These are phyloP conservation scores for Protomyces inouyei DNA, from an alignment of 1,139 yeast genomes.

Conservation along the genomic window DNA sequence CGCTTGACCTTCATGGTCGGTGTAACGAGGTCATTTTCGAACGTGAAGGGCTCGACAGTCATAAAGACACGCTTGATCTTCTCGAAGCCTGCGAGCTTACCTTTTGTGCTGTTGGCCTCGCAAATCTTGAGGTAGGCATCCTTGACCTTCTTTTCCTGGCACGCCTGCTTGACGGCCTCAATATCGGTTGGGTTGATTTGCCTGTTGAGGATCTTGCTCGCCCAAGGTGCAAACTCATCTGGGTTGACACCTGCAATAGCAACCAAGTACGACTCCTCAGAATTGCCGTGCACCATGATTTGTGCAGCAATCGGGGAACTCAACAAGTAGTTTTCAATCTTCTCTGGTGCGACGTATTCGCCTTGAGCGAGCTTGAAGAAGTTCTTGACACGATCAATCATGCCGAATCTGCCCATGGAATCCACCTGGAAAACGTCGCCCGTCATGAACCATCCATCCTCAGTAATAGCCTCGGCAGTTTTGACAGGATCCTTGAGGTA, in stretches of 20 bases:
- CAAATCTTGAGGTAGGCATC: conserved; percentile 38
- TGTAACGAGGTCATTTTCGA: conserved; percentile 61
- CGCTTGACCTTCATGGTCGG: conserved; percentile 74
- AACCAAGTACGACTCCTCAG: conserved; percentile 55
- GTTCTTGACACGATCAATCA: conserved; percentile 73
- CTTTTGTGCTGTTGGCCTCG: conserved; percentile 37
- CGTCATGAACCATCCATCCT: conserved; percentile 70
- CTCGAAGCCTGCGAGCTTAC: conserved; percentile 51
- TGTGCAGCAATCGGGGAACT: conserved; percentile 55
- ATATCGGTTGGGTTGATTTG: conserved; percentile 36
- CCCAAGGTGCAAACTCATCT: conserved; percentile 38
- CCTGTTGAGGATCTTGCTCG: conserved; percentile 34
- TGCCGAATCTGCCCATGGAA: conserved; percentile 51
- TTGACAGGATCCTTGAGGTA: conserved; percentile 58
- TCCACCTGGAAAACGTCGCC: conserved; percentile 67
- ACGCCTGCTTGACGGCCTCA: conserved; percentile 37
- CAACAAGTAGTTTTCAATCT: conserved; percentile 61
- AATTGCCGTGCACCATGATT: conserved; percentile 65
- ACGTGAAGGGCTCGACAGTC: conserved; percentile 61
- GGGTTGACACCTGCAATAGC: conserved; percentile 63
- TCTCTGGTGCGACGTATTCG: conserved; percentile 75
- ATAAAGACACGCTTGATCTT: conserved; percentile 57
- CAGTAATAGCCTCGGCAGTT: conserved; percentile 51
- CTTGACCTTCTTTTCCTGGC: conserved; percentile 38
- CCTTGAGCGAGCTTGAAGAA: conserved; percentile 74